Conservation (phyloP, 2,329 filamentous ascomycete genomes). For the Elsinoe fawcettii region DNA sequence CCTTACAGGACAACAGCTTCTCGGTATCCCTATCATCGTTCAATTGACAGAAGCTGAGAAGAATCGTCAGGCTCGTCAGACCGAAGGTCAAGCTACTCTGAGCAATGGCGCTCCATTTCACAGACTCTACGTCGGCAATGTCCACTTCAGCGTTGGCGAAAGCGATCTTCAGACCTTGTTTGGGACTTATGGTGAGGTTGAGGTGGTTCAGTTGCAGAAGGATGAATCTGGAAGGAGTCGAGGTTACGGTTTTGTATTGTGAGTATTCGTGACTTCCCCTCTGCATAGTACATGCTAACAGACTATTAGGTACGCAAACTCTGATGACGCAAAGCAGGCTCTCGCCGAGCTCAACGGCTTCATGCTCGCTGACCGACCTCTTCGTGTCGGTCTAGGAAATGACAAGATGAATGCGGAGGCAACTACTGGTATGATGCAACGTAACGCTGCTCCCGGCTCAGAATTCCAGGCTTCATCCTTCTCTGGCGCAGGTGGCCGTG, state of each 20-base stretch:
- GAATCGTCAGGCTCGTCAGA: constrained; percentile 87
- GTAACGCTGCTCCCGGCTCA: constrained; percentile 44
- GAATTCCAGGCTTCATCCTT: constrained; percentile 85
- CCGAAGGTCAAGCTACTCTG: constrained; percentile 59
- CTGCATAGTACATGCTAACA: constrained; percentile 16
- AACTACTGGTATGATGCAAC: constrained; percentile 83
- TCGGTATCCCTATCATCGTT: constrained; percentile 97
- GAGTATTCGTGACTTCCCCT: constrained; percentile 39
- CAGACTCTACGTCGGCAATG: constrained; percentile 96
- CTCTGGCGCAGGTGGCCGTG: constrained; percentile 81
- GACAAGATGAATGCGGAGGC: constrained; percentile 99
- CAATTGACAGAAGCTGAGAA: constrained; percentile 99
- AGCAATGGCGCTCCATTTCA: constrained; percentile 90
- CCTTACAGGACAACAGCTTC: constrained; percentile 95
- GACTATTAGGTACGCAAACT: constrained; percentile 46
- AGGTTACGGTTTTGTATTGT: constrained; percentile 99
- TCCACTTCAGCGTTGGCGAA: constrained; percentile 98
- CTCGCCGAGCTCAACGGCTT: constrained; percentile 99
- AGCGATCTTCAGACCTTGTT: constrained; percentile 93
- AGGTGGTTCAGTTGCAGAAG: constrained; percentile 95
- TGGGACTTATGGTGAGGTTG: constrained; percentile 92
- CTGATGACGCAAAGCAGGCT: constrained; percentile 83
- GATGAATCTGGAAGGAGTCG: constrained; percentile 85
- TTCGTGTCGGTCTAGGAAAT: constrained; percentile 97
- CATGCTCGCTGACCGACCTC: constrained; percentile 91